Conservation (phyloP, 176 grass and related monocot species). For the Triticum dicoccoides region DNA sequence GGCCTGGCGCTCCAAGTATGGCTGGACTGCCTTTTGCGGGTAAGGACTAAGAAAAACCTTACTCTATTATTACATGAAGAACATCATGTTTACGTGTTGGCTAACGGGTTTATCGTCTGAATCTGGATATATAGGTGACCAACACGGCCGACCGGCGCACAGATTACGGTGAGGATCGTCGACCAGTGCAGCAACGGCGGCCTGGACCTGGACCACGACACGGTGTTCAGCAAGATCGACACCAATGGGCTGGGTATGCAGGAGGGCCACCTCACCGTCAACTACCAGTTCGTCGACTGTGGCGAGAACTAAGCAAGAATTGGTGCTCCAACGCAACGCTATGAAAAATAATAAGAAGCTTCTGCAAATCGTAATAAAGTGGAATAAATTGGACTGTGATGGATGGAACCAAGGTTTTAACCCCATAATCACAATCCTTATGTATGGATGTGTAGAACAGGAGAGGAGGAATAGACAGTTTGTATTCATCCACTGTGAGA, state of each 20-base stretch:
- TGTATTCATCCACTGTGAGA: too few relatives aligned
- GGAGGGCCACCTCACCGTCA: conserved; percentile 31
- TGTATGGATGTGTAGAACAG: neutral
- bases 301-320: neutral
- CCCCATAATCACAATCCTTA: neutral
- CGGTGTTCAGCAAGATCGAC: conserved; percentile 49
- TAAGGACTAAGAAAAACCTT: conserved; percentile 20
- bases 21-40: conserved; percentile 84
- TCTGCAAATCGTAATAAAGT: neutral
- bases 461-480: too few relatives aligned
- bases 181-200: conserved; percentile 59
- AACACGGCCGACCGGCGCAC: conserved; percentile 34
- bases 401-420: too few relatives aligned
- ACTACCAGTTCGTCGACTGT: conserved; percentile 51
- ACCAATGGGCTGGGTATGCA: neutral
- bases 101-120: neutral
- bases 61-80: too few relatives aligned
- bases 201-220: conserved; percentile 44
- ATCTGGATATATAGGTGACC: conserved; percentile 32
- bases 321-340: neutral
- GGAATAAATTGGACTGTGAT: neutral
- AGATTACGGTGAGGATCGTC: conserved; percentile 49
- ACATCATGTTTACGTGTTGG: neutral
- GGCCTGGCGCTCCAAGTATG: conserved; percentile 33
- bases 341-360: too few relatives aligned